Evolutionary conservation across 441 rosid species (phyloP).

Genomic region (Raphanus hybrid): DNA sequence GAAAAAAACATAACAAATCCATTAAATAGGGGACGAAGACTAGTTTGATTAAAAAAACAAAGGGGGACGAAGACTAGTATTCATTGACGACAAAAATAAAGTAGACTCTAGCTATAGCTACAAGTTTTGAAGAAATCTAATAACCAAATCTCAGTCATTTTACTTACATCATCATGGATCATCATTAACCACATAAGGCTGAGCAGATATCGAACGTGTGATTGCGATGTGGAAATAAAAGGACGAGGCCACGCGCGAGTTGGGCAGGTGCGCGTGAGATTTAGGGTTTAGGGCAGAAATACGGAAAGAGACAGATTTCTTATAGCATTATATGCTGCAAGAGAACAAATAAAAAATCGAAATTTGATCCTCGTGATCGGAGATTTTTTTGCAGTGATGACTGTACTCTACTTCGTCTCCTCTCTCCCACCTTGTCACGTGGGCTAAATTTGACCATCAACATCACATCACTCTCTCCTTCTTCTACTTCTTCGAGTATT

Average conservation of each 20-base stretch:
- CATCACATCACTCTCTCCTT: constrained; percentile 39
- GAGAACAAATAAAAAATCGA: constrained; percentile 9
- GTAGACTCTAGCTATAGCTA: constrained; percentile 13
- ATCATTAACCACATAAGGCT: constrained; percentile 45
- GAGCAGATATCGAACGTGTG: constrained; percentile 47
- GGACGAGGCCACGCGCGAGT: constrained; percentile 26
- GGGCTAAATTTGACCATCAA: constrained; percentile 75
- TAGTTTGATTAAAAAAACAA: too few relatives aligned
- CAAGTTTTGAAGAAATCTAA: constrained; percentile 35
- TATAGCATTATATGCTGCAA: constrained; percentile 26
- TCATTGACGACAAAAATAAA: constrained; percentile 37
- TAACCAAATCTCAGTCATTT: constrained; percentile 36
- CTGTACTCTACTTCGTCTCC: constrained; percentile 49
- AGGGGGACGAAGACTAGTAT: too few relatives aligned
- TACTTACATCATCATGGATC: constrained; percentile 44
- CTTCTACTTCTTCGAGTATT: constrained; percentile 13
- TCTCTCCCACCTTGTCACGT: constrained; percentile 68
- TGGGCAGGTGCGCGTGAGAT: constrained; percentile 31
- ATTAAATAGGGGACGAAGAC: too few relatives aligned
- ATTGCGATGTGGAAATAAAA: constrained; percentile 18
- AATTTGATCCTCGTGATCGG: constrained; percentile 81
- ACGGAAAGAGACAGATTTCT: constrained; percentile 65
- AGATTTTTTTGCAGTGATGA: constrained; percentile 74
- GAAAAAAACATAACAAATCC: too few relatives aligned
- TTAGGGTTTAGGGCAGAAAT: constrained; percentile 48